Evolutionary conservation across 1,284 basidiomycete genomes (phyloP), one percentile per base, ranked within the genome.

Genomic region (Heliocybe sulcata): DNA sequence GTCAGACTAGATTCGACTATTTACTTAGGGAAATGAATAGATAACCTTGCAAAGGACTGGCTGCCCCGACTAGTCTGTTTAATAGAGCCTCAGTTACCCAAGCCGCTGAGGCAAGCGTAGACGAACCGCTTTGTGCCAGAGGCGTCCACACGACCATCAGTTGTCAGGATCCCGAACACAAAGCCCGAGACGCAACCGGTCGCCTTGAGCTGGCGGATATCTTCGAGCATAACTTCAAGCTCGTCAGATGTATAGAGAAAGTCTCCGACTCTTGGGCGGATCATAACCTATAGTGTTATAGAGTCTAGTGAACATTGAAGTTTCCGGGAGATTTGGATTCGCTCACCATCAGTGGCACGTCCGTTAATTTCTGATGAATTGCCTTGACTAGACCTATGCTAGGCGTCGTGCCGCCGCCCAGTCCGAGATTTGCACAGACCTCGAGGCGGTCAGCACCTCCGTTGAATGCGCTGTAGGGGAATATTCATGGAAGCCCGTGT

Each of bases 331-430:
- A 55, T 35, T 38, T 53, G 53, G 2, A 42, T 26, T 55, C 27
- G 54, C 73, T 51, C 57, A 85, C 90, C 88, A 92, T 90, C 56
- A 90, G 76, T 1, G 82, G 80, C 12, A 79, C 64, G 47, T 72
- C 68, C 3, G 77, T 73, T 10, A 79, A 69, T 2, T 66, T 70
- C 42, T 69, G 71, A 57, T 77, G 75, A 45, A 92, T 76, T 2
- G 73, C 67, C 57, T 69, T 81, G 35, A 90, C 70, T 33, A 92
- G 73, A 1, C 90, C 90, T 10, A 87, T 57, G 58, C 81, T 87
- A 10, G 90, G 90, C 0, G 90, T 93, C 4, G 82, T 87, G 10
- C 90, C 90, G 22, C 90, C 90, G 22, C 87, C 90, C 35, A 81
- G 63, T 29, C 77, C 79, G 52, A 92, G 73, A 63, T 84, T 88